Evolutionary conservation across 1,139 yeast species (phyloP), one percentile per base, ranked within the genome.

Genomic region (Pneumocystis canis): DNA sequence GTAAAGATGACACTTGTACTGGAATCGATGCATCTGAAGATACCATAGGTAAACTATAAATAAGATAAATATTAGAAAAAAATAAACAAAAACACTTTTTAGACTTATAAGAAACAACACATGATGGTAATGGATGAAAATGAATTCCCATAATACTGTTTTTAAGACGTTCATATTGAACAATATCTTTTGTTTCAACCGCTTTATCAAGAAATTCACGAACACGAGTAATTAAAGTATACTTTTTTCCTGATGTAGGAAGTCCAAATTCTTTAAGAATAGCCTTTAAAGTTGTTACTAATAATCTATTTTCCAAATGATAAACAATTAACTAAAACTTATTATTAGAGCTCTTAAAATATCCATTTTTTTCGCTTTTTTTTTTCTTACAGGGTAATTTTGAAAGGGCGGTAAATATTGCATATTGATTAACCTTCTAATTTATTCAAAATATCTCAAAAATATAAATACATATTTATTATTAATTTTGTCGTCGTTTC

Each of bases 231-330:
- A 63, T 63, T 40, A 63, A 37, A 16, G 58, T 57, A 30, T 61
- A 30, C 31, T 63, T 63, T 28, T 60, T 60, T 3, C 64, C 64
- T 4, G 61, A 56, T 16, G 54, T 47, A 39, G 62, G 63, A n/a
- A 61, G 31, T n/a, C 63, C 61, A 37, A 28, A 54, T 7, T 58
- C 63, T 47, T 41, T 63, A 57, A 63, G 63, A 56, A 63, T 60
- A n/a, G 59, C 61, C 58, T 60, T 63, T 56, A 63, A 37, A 30
- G 54, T 61, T 6, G 64, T 60, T 20, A 63, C 64, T 28, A 63
- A 58, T 28, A 63, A 25, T 7, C 64, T 54, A n/a, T 60, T 60
- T 59, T 63, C 64, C 41, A 63, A 37, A 41, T 40, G 58, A n/a
- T 61, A 59, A 59, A 58, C 7, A 20, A 63, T 47, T 6, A 53